These are phyloP conservation scores for Calendula officinalis DNA, from an alignment of 129 eudicot species.

Conservation along the genomic window DNA sequence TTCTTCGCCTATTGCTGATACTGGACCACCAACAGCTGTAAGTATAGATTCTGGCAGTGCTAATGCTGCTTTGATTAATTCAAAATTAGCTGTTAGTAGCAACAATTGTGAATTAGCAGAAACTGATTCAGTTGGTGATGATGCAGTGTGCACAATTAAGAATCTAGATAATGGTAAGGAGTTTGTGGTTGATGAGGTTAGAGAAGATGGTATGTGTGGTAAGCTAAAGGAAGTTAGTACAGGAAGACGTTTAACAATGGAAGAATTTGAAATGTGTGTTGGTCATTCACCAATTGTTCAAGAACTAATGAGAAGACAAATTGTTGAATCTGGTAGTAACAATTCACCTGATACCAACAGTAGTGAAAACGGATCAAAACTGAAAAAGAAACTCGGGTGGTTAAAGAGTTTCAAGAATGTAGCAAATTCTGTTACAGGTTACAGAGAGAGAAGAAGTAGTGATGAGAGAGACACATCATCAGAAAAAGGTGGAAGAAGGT, in stretches of 20 bases:
- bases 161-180: constrained; percentile 79
- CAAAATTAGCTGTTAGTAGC: too few relatives aligned
- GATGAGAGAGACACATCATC: constrained; percentile 94
- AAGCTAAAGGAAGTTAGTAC: constrained; percentile 76
- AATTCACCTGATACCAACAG: constrained; percentile 27
- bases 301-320: constrained; percentile 80
- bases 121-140: constrained; percentile 2
- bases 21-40: constrained; percentile 29
- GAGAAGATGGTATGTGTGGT: constrained; percentile 72
- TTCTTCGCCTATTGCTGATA: constrained; percentile 30
- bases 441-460: constrained; percentile 68
- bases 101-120: constrained; percentile 4
- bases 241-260: constrained; percentile 71
- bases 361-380: constrained; percentile 44
- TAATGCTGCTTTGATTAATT: constrained; percentile 17
- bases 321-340: constrained; percentile 62
- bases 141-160: constrained; percentile 42
- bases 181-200: constrained; percentile 73
- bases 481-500: constrained; percentile 85
- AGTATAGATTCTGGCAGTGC: constrained; percentile 24
- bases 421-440: constrained; percentile 69
- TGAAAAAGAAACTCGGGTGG: constrained; percentile 74
- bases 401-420: constrained; percentile 70
- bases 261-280: constrained; percentile 68
- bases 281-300: constrained; percentile 81